Evolutionary conservation across 257 asterid species (phyloP), one percentile per base, ranked within the genome.

Genomic region (Solanum boliviense): DNA sequence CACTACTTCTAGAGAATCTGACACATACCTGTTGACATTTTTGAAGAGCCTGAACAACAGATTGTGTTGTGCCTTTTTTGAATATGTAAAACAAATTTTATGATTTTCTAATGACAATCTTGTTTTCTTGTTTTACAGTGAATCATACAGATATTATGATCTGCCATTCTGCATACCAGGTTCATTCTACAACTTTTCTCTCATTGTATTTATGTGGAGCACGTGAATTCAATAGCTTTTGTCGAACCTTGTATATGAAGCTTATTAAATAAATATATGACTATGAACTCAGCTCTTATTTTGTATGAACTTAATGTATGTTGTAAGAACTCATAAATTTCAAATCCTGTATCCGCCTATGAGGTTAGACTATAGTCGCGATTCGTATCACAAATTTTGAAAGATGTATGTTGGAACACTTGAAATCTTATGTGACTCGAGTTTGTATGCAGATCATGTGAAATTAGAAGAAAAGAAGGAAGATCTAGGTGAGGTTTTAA

Each of bases 131-230:
- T 81, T 68, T 60, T 92, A 34, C 95, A 94, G 97, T 86, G 97
- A 95, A 91, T 93, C 96, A 21, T 95, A 95, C 89, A 92, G 95
- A 11, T 95, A 94, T 91, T 95, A 92, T 87, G 96, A 95, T 88
- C 94, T 94, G 78, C 98, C 98, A 12, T 95, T 95, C 84, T 95
- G 98, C 83, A 90, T 92, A 31, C 94, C 95, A 90, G 98, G 98
- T 95, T 89, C 74, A 35, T 56, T 68, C 67, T 36, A 46, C 29
- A 56, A 38, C 72, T 27, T 36, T 7, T 5, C 52, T 18, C 16
- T 12, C 5, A 65, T 16, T 39, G 10, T 16, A 52, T 52, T 16
- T 15, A 48, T 15, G 21, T 48, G 7, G 25, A 8, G 2, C 13
- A 31, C 25, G 78, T 68, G 74, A 68, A 68, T 27, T 68, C 35